Base-by-base conservation (phyloP, 2,329 filamentous ascomycete genomes). In the Xylaria sp. region DNA sequence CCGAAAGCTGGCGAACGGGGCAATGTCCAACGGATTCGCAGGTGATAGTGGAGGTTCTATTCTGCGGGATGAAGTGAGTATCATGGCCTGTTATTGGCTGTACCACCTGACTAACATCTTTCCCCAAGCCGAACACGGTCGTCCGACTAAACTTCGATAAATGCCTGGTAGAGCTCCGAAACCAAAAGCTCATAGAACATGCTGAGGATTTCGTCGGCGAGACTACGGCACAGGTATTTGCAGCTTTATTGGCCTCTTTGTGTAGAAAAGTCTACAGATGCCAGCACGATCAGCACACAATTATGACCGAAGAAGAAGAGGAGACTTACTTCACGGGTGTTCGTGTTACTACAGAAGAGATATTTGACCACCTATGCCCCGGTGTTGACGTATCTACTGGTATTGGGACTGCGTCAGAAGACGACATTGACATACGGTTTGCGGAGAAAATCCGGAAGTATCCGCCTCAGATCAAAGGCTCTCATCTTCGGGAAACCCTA, bases 81-180 rank as follows among this genome's bases (percentile, higher is more conserved):
- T 40, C 33, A 15, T 65, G 31, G 51, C 53, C 38, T 58, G 38
- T 53, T n/a, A 59, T 48, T 56, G 46, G 31, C 62, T n/a, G 15
- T 36, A n/a, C 31, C 71, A 48, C n/a, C 49, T 62, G 59, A 77
- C 82, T 73, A 80, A 74, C 23, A 60, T 33, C 51, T 49, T 65
- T 1, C 26, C 10, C 38, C 4, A 77, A 97, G 90, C 87, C 89
- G 59, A 87, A 92, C 66, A 84, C 94, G 71, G 86, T 94, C 42
- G 84, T 98, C 58, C 89, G 91, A 33, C 84, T 97, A 63, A 97
- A 97, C 77, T 91, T 93, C 75, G 91, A 94, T 65, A 97, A 95
- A 79, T 93, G 93, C 67, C 84, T 91, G 6, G 92, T 97, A 10
- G 90, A 92, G 59, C 84, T 97, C 71, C 92, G 95, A 65, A 97